Evolutionary conservation across 1,139 yeast species (phyloP).

Genomic region (Martiniozyma asiatica): DNA sequence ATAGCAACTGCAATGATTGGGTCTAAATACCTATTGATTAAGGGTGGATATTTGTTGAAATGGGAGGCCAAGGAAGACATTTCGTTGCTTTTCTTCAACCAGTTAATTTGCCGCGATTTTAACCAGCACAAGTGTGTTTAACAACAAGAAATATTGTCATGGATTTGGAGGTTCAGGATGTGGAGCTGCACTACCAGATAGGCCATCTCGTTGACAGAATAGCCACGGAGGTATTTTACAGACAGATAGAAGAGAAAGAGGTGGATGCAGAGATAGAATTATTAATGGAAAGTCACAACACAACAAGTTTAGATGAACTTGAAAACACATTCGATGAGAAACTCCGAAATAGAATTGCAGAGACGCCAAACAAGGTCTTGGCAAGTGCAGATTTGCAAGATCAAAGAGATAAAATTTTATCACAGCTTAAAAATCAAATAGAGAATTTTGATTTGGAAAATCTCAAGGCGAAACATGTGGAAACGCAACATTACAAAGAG

Average conservation of each 20-base stretch:
- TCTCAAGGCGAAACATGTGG: conserved; percentile 3
- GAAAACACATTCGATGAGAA: too few species aligned
- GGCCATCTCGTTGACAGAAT: neutral
- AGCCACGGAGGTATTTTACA: conserved; percentile 1
- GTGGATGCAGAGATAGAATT: neutral
- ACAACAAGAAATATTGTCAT: neutral
- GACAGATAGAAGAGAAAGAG: neutral
- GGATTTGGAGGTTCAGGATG: neutral
- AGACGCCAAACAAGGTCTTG: too few species aligned
- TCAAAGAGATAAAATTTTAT: too few species aligned
- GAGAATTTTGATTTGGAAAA: conserved; percentile 8
- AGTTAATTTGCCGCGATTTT: neutral
- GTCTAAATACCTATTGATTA: conserved; percentile 24
- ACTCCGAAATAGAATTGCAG: too few species aligned
- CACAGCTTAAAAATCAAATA: too few species aligned
- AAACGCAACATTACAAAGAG: conserved; percentile 5
- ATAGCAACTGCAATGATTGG: conserved; percentile 48
- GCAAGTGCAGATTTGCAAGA: too few species aligned
- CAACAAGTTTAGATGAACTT: neutral
- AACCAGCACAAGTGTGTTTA: neutral
- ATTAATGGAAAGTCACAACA: neutral
- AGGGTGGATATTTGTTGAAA: conserved; percentile 4
- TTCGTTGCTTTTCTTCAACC: neutral
- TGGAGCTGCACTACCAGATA: neutral
- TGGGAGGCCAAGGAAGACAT: neutral